Conservation (phyloP, 306 rosid species). For the Lagenaria siceraria region DNA sequence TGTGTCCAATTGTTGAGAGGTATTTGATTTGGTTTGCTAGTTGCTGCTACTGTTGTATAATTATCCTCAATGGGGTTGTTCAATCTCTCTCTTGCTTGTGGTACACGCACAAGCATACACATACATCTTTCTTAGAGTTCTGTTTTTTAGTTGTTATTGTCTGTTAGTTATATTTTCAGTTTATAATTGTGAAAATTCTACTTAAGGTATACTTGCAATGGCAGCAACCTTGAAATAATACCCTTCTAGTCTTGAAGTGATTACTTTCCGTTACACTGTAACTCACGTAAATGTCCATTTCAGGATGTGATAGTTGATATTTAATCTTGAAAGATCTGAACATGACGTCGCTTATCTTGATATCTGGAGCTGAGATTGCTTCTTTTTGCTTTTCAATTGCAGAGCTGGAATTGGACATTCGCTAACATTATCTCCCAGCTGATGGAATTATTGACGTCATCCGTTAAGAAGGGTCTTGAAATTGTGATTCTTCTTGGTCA, state of each 20-base stretch:
- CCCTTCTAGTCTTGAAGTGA: neutral
- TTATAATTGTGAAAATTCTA: neutral
- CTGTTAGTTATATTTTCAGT: neutral
- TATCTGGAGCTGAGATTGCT: slow-evolving; percentile 2
- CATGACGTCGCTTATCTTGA: neutral
- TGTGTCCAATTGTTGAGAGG: neutral
- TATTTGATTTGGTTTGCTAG: neutral
- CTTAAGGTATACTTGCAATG: neutral
- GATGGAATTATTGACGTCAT: slow-evolving; percentile 37
- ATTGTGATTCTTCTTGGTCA: slow-evolving; percentile 67
- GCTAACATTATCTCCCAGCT: slow-evolving; percentile 42
- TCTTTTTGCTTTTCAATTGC: slow-evolving; percentile 23
- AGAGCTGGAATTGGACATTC: slow-evolving; percentile 75
- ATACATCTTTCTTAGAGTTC: neutral
- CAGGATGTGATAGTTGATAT: neutral
- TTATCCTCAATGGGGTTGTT: neutral
- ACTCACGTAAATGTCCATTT: neutral
- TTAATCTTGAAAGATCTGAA: neutral
- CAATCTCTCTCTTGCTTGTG: neutral
- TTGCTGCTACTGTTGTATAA: neutral
- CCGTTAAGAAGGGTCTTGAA: slow-evolving; percentile 31
- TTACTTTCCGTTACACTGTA: neutral
- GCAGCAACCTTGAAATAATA: neutral
- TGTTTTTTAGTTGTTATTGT: neutral
- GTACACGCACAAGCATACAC: neutral